phyloP scores from a whole-genome alignment of 495 filamentous ascomycete species.

The Lasiosphaeris hirsuta region DNA sequence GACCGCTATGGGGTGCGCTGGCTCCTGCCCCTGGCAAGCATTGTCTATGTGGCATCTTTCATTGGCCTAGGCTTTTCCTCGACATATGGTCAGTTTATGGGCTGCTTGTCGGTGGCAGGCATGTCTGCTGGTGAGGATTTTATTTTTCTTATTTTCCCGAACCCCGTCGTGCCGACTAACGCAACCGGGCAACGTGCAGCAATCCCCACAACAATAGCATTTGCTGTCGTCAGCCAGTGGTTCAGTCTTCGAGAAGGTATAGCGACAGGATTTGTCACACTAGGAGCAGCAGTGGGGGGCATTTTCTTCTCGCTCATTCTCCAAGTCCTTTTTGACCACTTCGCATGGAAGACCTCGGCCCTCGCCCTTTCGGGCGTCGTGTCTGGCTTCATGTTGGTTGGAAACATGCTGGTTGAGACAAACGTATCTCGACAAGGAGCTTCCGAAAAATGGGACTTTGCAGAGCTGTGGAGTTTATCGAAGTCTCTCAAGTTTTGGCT shows the following conservation, averaged over 20 bases:
- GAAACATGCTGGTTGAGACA: conserved; percentile 21
- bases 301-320: conserved; percentile 31
- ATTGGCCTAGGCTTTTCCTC: conserved; percentile 25
- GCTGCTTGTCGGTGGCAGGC: conserved; percentile 24
- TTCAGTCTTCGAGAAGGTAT: conserved; percentile 19
- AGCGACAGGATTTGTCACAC: conserved; percentile 26
- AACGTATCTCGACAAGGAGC: conserved; percentile 11
- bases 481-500: conserved; percentile 26
- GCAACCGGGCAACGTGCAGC: conserved; percentile 11
- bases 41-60: conserved; percentile 21
- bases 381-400: conserved; percentile 16
- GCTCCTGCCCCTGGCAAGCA: conserved; percentile 20
- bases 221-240: conserved; percentile 28
- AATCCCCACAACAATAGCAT: conserved; percentile 25
- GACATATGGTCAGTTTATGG: conserved; percentile 28
- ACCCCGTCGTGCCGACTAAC: not conserved
- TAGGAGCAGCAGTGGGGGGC: conserved; percentile 29
- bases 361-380: conserved; percentile 20
- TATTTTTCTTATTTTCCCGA: not conserved
- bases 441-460: not conserved
- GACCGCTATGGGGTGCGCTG: conserved; percentile 19
- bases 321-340: conserved; percentile 23
- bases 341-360: conserved; percentile 16
- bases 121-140: conserved; percentile 16
- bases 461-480: conserved; percentile 7